phyloP scores from a whole-genome alignment of 371 early-diverging fungal genomes.

The Umbelopsis sp. region DNA sequence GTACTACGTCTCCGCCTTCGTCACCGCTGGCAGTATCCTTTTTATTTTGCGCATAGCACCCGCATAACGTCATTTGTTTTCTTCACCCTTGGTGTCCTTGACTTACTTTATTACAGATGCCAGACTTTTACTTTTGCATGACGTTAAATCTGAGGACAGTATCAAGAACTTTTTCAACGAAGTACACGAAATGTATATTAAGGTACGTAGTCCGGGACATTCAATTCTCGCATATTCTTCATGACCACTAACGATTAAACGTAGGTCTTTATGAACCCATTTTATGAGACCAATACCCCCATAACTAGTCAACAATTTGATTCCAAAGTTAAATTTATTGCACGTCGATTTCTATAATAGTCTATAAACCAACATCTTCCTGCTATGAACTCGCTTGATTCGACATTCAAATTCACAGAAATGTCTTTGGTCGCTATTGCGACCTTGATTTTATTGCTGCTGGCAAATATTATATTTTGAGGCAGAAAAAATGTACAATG shows the following conservation, averaged over 20 bases:
- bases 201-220: conserved; percentile 56
- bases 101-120: conserved; percentile 54
- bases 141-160: conserved; percentile 83
- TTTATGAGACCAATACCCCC: conserved; percentile 81
- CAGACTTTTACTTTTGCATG: conserved; percentile 92
- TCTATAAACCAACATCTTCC: conserved; percentile 6
- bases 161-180: conserved; percentile 91
- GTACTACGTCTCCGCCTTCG: conserved; percentile 88
- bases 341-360: conserved; percentile 76
- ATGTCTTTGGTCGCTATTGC: too few relatives aligned
- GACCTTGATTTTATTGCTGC: too few relatives aligned
- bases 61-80: background rate
- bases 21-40: conserved; percentile 81
- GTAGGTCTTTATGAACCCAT: conserved; percentile 87
- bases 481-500: too few relatives aligned
- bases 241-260: background rate
- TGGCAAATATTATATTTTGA: too few relatives aligned
- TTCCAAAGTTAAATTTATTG: conserved; percentile 71
- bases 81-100: background rate
- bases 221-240: background rate
- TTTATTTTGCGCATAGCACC: conserved; percentile 2
- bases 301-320: conserved; percentile 88
- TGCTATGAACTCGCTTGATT: background rate
- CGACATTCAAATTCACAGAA: too few relatives aligned
- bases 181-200: conserved; percentile 88